phyloP scores from a whole-genome alignment of 257 asterid species.

The Petunia secreta region DNA sequence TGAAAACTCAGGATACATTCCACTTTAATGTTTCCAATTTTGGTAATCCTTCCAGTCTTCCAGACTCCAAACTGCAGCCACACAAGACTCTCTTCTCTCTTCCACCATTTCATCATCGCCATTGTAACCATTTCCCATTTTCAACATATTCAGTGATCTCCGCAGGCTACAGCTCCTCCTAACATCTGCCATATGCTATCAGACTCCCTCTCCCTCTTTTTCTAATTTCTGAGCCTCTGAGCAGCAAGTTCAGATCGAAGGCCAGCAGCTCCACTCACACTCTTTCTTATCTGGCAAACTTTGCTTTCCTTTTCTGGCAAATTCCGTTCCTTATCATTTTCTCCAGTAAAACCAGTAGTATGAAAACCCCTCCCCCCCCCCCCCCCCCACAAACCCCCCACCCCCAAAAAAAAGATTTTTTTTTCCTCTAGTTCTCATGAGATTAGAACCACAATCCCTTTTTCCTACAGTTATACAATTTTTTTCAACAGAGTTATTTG shows the following conservation, averaged over 20 bases:
- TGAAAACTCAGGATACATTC: neutral
- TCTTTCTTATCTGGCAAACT: neutral
- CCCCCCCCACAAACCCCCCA: neutral
- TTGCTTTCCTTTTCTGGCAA: neutral
- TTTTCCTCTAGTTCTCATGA: too few relatives aligned
- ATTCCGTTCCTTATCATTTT: neutral
- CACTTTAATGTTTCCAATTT: neutral
- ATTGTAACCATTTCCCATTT: too few relatives aligned
- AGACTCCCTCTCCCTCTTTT: neutral
- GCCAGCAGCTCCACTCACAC: too few relatives aligned
- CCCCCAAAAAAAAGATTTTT: too few relatives aligned
- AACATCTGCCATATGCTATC: neutral
- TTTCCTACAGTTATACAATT: too few relatives aligned
- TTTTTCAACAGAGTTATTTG: neutral
- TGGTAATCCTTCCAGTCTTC: neutral
- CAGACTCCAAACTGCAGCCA: neutral
- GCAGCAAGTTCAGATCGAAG: too few relatives aligned
- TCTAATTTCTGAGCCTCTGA: too few relatives aligned
- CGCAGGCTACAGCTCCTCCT: neutral
- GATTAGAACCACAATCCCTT: too few relatives aligned
- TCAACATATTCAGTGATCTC: too few relatives aligned
- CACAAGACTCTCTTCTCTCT: neutral
- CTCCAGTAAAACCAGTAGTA: neutral
- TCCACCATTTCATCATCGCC: too few relatives aligned
- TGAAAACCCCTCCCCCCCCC: neutral